Base-by-base conservation (phyloP, 1,284 basidiomycete genomes). In the Violaceomyces palustris region DNA sequence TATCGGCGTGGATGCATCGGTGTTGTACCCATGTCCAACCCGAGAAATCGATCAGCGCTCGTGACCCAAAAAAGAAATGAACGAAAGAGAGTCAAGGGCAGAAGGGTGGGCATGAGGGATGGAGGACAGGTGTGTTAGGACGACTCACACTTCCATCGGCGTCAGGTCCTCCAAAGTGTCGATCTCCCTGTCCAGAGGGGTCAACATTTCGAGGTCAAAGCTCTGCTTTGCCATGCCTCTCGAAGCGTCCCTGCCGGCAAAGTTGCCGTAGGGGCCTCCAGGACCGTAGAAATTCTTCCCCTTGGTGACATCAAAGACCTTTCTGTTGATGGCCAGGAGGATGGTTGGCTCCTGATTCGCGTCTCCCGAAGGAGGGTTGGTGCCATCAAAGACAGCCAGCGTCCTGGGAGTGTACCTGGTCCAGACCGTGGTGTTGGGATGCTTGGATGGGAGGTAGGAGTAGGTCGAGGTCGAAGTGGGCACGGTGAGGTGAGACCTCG, bases 141-240 rank as follows among this genome's bases (percentile, higher is more conserved):
- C 35, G 21, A 79, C 87, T 69, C 72, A 93, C 90, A 89, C 82
- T 75, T 96, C 91, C 35, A 86, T 82, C 0, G 77, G 76, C 14
- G 80, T 82, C 28, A 94, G 79, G 67, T 92, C 87, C 1, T 80
- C 75, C 6, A 94, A 79, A 60, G 82, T 83, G 75, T 94, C 91
- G 23, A 93, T 77, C 3, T 88, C 87, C 74, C 88, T 79, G 74
- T 92, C 88, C 11, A 90, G 73, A 0, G 86, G 81, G 0, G 88
- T 92, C 51, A 94, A 78, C 86, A 93, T 91, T 31, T 91, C 91
- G 22, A 79, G 36, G 62, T 92, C 91, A 62, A 96, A 96, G 4
- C 88, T 91, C 76, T 96, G 91, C 75, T 92, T 94, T 7, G 91
- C 91, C 90, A 94, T 93, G 10, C 91, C 90, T 34, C 90, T 78